Conservation (phyloP, 148 eudicot genomes). For the Nepenthes mirabilis region DNA sequence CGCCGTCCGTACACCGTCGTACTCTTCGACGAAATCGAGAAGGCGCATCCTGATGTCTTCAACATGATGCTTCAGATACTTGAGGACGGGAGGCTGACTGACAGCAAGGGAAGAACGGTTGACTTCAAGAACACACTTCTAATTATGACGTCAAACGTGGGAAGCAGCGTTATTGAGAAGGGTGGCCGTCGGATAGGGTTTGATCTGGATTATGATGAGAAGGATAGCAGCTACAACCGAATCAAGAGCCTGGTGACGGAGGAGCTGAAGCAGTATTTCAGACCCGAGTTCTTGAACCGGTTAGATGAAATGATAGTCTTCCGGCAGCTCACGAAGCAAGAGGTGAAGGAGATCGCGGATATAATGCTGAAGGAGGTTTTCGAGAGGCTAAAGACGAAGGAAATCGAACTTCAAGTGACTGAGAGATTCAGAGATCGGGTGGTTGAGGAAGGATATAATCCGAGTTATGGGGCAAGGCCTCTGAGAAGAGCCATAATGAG, state of each 20-base stretch:
- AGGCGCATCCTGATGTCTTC: conserved; percentile 90
- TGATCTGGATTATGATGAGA: conserved; percentile 47
- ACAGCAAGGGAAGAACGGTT: conserved; percentile 84
- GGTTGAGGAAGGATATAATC: conserved; percentile 82
- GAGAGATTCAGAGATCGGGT: conserved; percentile 69
- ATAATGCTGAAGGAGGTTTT: conserved; percentile 92
- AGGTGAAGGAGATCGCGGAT: conserved; percentile 84
- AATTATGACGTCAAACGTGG: conserved; percentile 87
- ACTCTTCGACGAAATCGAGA: conserved; percentile 87
- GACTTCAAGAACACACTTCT: conserved; percentile 82
- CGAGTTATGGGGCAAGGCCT: conserved; percentile 85
- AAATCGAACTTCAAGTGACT: conserved; percentile 67
- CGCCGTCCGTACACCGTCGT: conserved; percentile 80
- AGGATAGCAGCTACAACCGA: conserved; percentile 63
- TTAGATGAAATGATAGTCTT: conserved; percentile 89
- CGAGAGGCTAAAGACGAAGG: conserved; percentile 50
- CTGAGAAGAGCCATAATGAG: conserved; percentile 88
- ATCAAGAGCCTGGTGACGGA: conserved; percentile 71
- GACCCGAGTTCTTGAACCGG: conserved; percentile 84
- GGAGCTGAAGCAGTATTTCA: conserved; percentile 77
- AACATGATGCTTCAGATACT: conserved; percentile 95
- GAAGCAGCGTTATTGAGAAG: conserved; percentile 80
- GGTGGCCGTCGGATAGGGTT: conserved; percentile 70
- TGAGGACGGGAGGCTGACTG: conserved; percentile 87
- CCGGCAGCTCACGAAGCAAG: conserved; percentile 73